Evolutionary conservation across 805 yeast genomes (phyloP).

Genomic region (Sugiyamaella chiloensis): DNA sequence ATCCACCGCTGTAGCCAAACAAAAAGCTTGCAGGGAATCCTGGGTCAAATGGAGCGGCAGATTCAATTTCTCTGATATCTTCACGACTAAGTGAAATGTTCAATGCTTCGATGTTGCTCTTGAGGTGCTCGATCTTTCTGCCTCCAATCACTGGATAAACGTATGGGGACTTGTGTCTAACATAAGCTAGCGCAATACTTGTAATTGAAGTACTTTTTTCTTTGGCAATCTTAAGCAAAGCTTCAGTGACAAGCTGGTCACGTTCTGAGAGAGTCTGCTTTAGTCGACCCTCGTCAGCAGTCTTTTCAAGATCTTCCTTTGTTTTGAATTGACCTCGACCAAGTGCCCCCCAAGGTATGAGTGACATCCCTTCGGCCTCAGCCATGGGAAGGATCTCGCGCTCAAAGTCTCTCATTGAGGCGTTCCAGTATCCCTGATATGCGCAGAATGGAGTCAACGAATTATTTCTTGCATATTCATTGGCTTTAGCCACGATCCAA

Average conservation of each 20-base stretch:
- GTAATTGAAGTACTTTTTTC: conserved; percentile 1
- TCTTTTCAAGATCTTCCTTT: conserved; percentile 3
- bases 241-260: conserved; percentile 7
- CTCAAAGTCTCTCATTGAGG: conserved; percentile 24
- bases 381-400: conserved; percentile 30
- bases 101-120: conserved; percentile 24
- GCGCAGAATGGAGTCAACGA: conserved; percentile 26
- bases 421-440: conserved; percentile 28
- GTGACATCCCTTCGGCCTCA: conserved; percentile 26
- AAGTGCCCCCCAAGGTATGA: conserved; percentile 27
- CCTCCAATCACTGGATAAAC: conserved; percentile 29
- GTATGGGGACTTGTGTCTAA: conserved; percentile 21
- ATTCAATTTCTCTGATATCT: conserved; percentile 20
- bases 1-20: conserved; percentile 3
- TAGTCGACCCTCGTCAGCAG: conserved; percentile 19
- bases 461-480: conserved; percentile 23
- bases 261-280: neutral
- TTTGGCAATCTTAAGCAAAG: conserved; percentile 10
- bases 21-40: conserved; percentile 23
- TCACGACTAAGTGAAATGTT: conserved; percentile 20
- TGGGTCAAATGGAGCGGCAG: conserved; percentile 20
- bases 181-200: conserved; percentile 27
- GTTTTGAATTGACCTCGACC: conserved; percentile 27
- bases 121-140: conserved; percentile 24
- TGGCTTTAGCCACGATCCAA: conserved; percentile 20